Evolutionary conservation across 257 asterid genomes (phyloP).

Genomic region (Echium plantagineum): DNA sequence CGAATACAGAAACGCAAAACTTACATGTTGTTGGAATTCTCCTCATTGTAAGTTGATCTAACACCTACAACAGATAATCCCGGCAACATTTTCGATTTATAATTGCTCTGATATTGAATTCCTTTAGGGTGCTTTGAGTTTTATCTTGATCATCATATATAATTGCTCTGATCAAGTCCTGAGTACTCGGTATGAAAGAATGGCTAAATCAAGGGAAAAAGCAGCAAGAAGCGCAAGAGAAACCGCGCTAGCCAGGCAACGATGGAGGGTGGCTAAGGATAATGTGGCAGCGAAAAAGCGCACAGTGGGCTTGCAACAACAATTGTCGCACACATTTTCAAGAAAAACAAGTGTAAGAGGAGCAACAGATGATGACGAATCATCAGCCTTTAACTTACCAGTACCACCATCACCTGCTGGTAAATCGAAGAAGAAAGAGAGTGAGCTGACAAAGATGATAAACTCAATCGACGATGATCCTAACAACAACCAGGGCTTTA

Average conservation of each 20-base stretch:
- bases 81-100: too few relatives aligned
- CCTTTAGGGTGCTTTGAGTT: conserved; percentile 54
- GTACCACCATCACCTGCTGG: conserved; percentile 10
- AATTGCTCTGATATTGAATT: too few relatives aligned
- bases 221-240: conserved; percentile 85
- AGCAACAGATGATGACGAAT: conserved; percentile 20
- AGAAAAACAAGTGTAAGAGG: conserved; percentile 27
- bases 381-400: conserved; percentile 3
- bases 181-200: conserved; percentile 60
- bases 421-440: conserved; percentile 29
- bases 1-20: conserved; percentile 56
- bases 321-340: conserved; percentile 67
- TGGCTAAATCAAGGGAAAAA: conserved; percentile 84
- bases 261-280: conserved; percentile 78
- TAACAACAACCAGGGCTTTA: conserved; percentile 45
- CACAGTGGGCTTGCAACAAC: conserved; percentile 48
- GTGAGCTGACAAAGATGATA: conserved; percentile 58
- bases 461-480: conserved; percentile 48
- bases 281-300: conserved; percentile 44
- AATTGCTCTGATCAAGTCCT: conserved; percentile 91
- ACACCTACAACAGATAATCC: conserved; percentile 5
- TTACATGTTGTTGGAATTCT: conserved; percentile 65
- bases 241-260: conserved; percentile 80
- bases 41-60: conserved; percentile 59
- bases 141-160: conserved; percentile 62